phyloP scores from a whole-genome alignment of 2,329 filamentous ascomycete species.

The Tolypocladium cylindrosporum region DNA sequence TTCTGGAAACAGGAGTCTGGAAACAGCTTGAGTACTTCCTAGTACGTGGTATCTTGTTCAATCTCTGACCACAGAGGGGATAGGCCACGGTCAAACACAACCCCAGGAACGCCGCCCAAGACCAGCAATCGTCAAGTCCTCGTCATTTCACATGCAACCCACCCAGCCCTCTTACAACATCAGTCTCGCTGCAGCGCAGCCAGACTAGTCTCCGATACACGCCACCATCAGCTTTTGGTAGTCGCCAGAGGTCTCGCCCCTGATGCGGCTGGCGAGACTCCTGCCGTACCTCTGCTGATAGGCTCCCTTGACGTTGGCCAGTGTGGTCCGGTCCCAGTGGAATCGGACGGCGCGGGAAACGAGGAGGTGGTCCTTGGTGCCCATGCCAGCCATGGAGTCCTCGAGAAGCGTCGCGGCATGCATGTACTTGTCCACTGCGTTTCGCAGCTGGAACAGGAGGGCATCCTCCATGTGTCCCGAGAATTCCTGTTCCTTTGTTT shows the following conservation, averaged over 20 bases:
- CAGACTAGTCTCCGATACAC: slow-evolving; percentile 38
- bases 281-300: slow-evolving; percentile 63
- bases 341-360: slow-evolving; percentile 66
- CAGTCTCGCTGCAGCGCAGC: no score
- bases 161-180: neutral
- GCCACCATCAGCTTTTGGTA: slow-evolving; percentile 70
- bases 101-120: neutral
- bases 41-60: neutral
- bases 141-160: neutral
- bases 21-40: neutral
- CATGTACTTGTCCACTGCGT: slow-evolving; percentile 71
- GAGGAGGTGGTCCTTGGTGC: slow-evolving; percentile 77
- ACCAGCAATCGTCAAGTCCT: neutral
- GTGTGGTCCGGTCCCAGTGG: slow-evolving; percentile 71
- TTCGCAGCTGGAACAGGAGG: slow-evolving; percentile 66
- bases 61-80: neutral
- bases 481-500: slow-evolving; percentile 50
- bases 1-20: neutral
- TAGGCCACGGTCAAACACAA: neutral
- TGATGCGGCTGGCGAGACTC: slow-evolving; percentile 60
- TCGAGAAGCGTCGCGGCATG: slow-evolving; percentile 78
- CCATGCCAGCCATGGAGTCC: slow-evolving; percentile 74
- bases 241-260: slow-evolving; percentile 76
- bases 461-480: slow-evolving; percentile 87
- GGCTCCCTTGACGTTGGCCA: slow-evolving; percentile 69